Evolutionary conservation across 495 filamentous ascomycete species (phyloP), one percentile per base, ranked within the genome.

Genomic region (Tuber aestivum): DNA sequence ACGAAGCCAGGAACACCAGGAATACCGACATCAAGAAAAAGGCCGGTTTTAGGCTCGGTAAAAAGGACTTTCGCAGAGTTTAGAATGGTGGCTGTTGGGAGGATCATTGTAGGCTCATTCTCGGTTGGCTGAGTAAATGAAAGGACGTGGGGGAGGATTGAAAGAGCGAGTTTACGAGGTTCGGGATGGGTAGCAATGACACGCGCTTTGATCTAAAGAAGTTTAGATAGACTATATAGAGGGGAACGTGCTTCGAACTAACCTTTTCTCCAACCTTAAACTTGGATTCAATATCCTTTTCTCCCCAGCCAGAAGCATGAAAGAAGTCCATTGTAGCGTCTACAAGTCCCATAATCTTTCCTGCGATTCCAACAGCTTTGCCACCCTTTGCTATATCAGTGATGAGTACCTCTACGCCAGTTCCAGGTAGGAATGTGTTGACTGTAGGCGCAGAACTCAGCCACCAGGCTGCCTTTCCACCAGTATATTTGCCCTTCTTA

Each of bases 261-360:
- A 82, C 80, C 71, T 96, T 97, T 44, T 89, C 90, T 73, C 95
- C 95, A 73, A 88, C 84, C 85, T 90, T 93, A 86, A 91, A 91
- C 83, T 91, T 91, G 35, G 90, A 90, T 76, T 88, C 89, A 65
- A 97, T 81, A 75, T 93, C 90, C 69, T 89, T 86, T 72, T 87
- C 88, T 38, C 83, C 83, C 78, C 87, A 89, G 21, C 89, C 89
- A 70, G 89, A 90, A 71, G 85, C 87, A 81, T 99, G 95, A 38
- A 97, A 89, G 37, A 95, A 81, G 83, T 99, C 95, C 9, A 93
- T 93, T 20, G 94, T 97, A 18, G 92, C 90, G 84, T 97, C 92
- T 72, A 99, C 83, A 84, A 92, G 88, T 12, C 95, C 95, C 92
- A 97, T 96, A 41, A 97, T 88, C 83, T 97, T 97, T 74, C 95